Conservation (phyloP, 2,329 filamentous ascomycete genomes). For the Oidium heveae region DNA sequence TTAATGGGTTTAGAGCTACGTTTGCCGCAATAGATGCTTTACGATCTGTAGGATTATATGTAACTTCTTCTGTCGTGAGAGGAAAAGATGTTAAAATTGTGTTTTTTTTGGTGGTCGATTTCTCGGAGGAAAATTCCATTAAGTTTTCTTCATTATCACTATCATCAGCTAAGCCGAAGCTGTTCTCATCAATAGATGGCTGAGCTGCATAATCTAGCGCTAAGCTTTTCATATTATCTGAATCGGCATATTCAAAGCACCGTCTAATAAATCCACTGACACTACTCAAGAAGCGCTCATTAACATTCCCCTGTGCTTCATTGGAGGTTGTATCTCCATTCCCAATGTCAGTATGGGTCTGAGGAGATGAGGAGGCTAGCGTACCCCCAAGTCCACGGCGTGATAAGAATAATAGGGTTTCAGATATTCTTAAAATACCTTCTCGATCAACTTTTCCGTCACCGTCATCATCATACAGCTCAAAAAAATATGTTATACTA, state of each 20-base stretch:
- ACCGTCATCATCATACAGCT: slow-evolving; percentile 79
- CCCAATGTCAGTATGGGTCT: slow-evolving; percentile 23
- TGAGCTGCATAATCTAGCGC: slow-evolving; percentile 15
- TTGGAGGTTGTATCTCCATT: slow-evolving; percentile 14
- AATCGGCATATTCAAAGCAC: slow-evolving; percentile 95
- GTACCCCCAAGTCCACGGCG: slow-evolving; percentile 61
- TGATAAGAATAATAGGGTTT: slow-evolving; percentile 79
- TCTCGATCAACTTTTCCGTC: slow-evolving; percentile 86
- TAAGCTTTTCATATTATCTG: slow-evolving; percentile 47
- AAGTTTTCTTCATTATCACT: slow-evolving; percentile 36
- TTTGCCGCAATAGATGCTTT: slow-evolving; percentile 61
- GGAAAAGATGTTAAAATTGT: slow-evolving; percentile 4
- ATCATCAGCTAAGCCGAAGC: slow-evolving; percentile 56
- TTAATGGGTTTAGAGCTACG: slow-evolving; percentile 70
- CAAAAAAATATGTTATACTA: slow-evolving; percentile 92
- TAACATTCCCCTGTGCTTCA: slow-evolving; percentile 30
- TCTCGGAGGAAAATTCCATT: slow-evolving; percentile 25
- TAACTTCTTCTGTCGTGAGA: not conserved
- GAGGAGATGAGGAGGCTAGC: slow-evolving; percentile 36
- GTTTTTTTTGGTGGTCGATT: slow-evolving; percentile 8
- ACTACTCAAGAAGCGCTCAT: slow-evolving; percentile 74
- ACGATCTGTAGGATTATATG: slow-evolving; percentile 1
- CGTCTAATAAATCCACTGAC: slow-evolving; percentile 88
- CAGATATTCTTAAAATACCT: slow-evolving; percentile 82
- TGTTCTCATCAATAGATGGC: slow-evolving; percentile 17